These are phyloP conservation scores for Ophiostoma perfectum DNA, from an alignment of 2,329 filamentous ascomycete genomes.

Conservation along the genomic window DNA sequence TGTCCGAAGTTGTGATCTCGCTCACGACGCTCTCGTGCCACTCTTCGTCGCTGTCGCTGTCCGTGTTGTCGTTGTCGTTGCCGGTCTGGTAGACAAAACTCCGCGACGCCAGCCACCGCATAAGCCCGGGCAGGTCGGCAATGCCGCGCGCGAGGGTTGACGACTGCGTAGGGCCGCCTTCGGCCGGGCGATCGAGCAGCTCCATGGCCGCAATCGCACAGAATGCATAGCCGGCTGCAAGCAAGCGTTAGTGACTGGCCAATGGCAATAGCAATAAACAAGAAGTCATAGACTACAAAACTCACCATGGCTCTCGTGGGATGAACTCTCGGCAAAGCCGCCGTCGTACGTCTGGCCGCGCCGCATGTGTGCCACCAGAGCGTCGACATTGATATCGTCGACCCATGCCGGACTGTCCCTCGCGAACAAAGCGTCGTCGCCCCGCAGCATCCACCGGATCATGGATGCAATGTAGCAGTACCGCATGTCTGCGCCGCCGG, in stretches of 20 bases:
- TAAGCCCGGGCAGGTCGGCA: constrained; percentile 35
- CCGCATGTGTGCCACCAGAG: constrained; percentile 64
- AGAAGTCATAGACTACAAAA: not conserved
- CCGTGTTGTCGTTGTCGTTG: constrained; percentile 41
- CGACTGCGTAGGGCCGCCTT: constrained; percentile 32
- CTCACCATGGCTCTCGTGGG: constrained; percentile 77
- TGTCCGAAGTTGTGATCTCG: not conserved
- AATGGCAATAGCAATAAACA: not conserved
- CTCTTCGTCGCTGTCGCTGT: constrained; percentile 41
- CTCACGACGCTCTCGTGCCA: constrained; percentile 31
- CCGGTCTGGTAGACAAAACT: constrained; percentile 57
- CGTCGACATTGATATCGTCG: constrained; percentile 69
- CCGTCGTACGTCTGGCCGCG: constrained; percentile 68
- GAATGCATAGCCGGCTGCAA: constrained; percentile 77
- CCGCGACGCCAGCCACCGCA: constrained; percentile 50
- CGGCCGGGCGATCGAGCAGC: constrained; percentile 61
- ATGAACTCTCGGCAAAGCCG: constrained; percentile 71
- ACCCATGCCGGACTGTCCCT: constrained; percentile 45
- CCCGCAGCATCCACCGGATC: constrained; percentile 75
- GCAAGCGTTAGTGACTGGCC: not conserved
- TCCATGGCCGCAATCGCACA: constrained; percentile 75
- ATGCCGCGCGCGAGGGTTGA: constrained; percentile 36
- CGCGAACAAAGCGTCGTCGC: constrained; percentile 43
- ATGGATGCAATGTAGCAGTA: constrained; percentile 82
- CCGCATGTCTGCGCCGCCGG: constrained; percentile 76